Percentiles rank a stretch among this genome's conserved stretches.
Evolutionary conservation across 257 asterid species (phyloP).

Genomic region (Hygrophila difformis): DNA sequence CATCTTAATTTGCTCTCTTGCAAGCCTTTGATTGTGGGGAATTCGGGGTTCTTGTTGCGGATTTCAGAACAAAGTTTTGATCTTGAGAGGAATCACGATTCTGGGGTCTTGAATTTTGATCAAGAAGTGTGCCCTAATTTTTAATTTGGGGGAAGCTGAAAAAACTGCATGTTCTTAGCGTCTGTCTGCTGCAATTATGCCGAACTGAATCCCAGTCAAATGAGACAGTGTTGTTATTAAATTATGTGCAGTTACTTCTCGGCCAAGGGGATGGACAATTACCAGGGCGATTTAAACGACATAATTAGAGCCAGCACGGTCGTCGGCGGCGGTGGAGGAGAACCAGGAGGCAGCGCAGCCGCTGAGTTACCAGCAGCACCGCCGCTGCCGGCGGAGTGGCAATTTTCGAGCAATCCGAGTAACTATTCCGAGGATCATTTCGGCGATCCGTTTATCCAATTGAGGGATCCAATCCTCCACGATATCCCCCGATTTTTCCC

Average conservation of each 20-base stretch:
- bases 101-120: too few relatives aligned
- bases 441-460: constrained; percentile 63
- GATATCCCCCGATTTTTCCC: constrained; percentile 16
- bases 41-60: background rate
- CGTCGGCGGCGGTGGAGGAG: too few relatives aligned
- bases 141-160: background rate
- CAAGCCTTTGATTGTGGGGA: background rate
- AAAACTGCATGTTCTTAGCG: background rate
- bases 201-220: background rate
- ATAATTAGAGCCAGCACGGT: background rate
- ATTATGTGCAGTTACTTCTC: background rate
- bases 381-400: background rate
- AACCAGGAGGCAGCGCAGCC: too few relatives aligned
- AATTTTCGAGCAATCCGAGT: background rate
- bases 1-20: background rate
- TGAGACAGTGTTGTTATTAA: background rate
- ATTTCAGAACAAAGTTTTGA: background rate
- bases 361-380: background rate
- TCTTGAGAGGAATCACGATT: background rate
- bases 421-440: constrained; percentile 33
- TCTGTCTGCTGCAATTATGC: too few relatives aligned
- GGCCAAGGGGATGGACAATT: background rate
- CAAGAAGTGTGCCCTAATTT: too few relatives aligned
- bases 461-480: constrained; percentile 55
- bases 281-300: background rate